phyloP scores from a whole-genome alignment of 768 basidiomycete genomes.

The Kwoniella mangroviensis region DNA sequence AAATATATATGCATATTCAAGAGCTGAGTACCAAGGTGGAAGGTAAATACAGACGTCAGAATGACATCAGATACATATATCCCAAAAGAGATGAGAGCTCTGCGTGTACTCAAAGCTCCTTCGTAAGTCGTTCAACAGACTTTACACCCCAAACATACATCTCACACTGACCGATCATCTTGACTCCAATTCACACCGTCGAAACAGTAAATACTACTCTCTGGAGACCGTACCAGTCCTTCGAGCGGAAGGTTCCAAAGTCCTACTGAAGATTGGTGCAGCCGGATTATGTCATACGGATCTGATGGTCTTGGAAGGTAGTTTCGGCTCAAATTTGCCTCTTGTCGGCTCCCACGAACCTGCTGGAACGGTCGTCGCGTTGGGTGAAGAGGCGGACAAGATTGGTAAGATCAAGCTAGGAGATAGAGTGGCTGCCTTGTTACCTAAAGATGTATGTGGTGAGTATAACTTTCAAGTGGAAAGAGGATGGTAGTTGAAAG shows the following conservation, averaged over 20 bases:
- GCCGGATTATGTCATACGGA: constrained; percentile 41
- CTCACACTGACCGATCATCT: too few species aligned
- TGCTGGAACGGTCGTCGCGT: constrained; percentile 28
- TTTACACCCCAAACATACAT: neutral
- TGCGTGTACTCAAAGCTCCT: constrained; percentile 7
- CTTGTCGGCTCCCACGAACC: constrained; percentile 34
- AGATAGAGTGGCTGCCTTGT: constrained; percentile 18
- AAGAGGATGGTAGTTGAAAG: neutral
- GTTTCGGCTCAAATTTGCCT: constrained; percentile 19
- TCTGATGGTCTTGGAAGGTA: constrained; percentile 15
- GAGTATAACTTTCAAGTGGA: neutral
- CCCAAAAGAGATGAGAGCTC: constrained; percentile 19
- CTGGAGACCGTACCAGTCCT: constrained; percentile 28
- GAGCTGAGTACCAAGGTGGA: too few species aligned
- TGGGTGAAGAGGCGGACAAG: constrained; percentile 15
- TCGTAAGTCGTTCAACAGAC: neutral
- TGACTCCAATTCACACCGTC: neutral
- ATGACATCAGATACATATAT: neutral
- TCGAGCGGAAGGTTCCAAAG: constrained; percentile 5
- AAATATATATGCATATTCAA: too few species aligned
- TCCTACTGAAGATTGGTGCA: constrained; percentile 30
- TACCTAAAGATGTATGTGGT: constrained; percentile 21
- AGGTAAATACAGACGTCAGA: too few species aligned
- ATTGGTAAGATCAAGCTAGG: constrained; percentile 8
- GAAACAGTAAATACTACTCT: constrained; percentile 21